These are phyloP conservation scores for Solanum raphanifolium DNA, from an alignment of 257 asterid genomes.

Conservation along the genomic window DNA sequence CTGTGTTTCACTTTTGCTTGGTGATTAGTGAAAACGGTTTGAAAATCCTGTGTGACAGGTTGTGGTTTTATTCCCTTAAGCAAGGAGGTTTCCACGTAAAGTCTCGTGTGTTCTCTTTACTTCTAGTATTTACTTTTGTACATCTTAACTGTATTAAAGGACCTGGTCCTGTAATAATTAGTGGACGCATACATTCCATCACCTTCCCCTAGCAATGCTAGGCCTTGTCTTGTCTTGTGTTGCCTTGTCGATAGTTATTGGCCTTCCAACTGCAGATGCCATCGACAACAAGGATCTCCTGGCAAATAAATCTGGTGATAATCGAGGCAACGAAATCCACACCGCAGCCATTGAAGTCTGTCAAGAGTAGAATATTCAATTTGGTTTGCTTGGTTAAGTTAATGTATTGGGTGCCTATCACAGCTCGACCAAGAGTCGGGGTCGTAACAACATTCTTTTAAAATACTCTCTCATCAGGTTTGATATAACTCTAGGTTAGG, in stretches of 20 bases:
- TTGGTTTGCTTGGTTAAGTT: background rate
- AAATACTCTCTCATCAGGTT: background rate
- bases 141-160: no score
- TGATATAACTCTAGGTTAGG: no score
- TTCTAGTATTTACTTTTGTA: no score
- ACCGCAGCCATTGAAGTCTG: background rate
- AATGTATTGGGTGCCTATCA: background rate
- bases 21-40: no score
- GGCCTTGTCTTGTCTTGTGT: background rate
- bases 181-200: no score
- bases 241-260: background rate
- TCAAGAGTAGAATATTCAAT: background rate
- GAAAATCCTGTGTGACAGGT: no score
- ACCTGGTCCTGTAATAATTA: no score
- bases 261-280: background rate
- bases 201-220: no score
- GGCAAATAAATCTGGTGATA: background rate
- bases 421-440: background rate
- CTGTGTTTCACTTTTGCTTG: no score
- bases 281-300: background rate
- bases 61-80: no score
- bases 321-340: background rate
- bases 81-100: no score
- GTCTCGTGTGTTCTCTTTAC: no score
- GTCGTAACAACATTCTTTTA: background rate